Evolutionary conservation across 352 stramenopile species (phyloP), one percentile per base, ranked within the genome.

Genomic region (Phytopythium sindhum): DNA sequence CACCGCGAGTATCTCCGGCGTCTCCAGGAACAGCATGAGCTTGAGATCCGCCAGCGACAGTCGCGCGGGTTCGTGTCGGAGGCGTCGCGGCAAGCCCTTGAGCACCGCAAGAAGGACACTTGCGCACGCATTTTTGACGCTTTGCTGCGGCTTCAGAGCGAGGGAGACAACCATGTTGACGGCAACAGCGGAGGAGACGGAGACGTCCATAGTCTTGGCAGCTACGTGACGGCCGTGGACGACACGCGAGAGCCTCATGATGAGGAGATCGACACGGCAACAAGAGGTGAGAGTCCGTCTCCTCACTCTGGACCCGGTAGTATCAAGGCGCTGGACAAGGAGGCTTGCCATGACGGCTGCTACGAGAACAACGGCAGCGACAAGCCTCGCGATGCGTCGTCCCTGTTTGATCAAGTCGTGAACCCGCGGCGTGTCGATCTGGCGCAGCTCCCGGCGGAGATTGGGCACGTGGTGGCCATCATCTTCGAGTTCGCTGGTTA

Each of bases 401-500:
- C 29, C 11, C 14, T 31, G 17, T 15, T 54, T 8, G 41, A 39
- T 41, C 60, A 45, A 41, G 37, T 72, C 3, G 66, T 88, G 10
- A 65, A 68, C 14, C 83, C 81, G 14, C 50, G 50, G 3, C 63
- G 60, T 8, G 63, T 93, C 3, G 63, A 88, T 26, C 47, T 86
- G 7, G 59, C 71, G 11, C 54, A 67, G n/a, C 70, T 93, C 19
- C 77, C 81, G 24, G 60, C 61, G 11, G 85, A 90, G 48, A 74
- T 93, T 39, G 71, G 69, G 8, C 77, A 73, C 23, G 72, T 90
- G 6, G 75, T 86, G 21, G 72, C 74, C 17, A 85, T 89, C 39
- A 67, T 91, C 14, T 88, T 90, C 59, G 83, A 88, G 55, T 86
- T 86, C 31, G 80, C 81, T 10, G 74, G 78, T 53, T 69, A 84